Evolutionary conservation across 257 asterid species (phyloP).

Genomic region (Osmanthus fragrans): DNA sequence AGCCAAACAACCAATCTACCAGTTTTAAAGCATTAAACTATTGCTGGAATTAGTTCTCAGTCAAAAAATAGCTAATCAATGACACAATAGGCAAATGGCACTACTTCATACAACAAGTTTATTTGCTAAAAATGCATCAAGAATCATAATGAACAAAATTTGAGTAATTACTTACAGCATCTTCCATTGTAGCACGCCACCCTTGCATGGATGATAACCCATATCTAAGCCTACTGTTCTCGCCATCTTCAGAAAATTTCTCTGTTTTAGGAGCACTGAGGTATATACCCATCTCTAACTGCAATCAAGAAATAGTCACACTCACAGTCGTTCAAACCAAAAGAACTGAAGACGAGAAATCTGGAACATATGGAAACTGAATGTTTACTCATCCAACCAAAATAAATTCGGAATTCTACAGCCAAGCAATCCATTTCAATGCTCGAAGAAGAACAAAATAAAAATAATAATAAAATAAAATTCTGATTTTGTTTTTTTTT

Average conservation of each 20-base stretch:
- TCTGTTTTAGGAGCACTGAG: constrained; percentile 54
- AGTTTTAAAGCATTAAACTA: background rate
- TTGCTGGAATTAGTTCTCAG: background rate
- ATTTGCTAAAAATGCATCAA: background rate
- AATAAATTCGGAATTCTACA: background rate
- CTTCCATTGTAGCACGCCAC: constrained; percentile 65
- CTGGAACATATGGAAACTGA: background rate
- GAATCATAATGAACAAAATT: background rate
- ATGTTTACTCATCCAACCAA: background rate
- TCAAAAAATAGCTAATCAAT: background rate
- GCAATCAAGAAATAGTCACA: constrained; percentile 8
- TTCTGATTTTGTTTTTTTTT: too few relatives aligned
- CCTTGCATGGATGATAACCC: constrained; percentile 63
- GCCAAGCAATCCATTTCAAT: background rate
- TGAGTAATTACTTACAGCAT: constrained; percentile 43
- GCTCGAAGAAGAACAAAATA: background rate
- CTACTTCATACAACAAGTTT: background rate
- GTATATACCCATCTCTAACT: constrained; percentile 50
- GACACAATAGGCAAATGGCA: background rate
- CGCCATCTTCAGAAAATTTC: constrained; percentile 50
- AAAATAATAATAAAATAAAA: too few relatives aligned
- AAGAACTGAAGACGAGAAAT: background rate
- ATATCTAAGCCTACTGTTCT: constrained; percentile 37
- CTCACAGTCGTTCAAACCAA: background rate
- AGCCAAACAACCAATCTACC: background rate